Evolutionary conservation across 2,329 filamentous ascomycete genomes (phyloP), one percentile per base, ranked within the genome.

Genomic region (Ilyonectria destructans): DNA sequence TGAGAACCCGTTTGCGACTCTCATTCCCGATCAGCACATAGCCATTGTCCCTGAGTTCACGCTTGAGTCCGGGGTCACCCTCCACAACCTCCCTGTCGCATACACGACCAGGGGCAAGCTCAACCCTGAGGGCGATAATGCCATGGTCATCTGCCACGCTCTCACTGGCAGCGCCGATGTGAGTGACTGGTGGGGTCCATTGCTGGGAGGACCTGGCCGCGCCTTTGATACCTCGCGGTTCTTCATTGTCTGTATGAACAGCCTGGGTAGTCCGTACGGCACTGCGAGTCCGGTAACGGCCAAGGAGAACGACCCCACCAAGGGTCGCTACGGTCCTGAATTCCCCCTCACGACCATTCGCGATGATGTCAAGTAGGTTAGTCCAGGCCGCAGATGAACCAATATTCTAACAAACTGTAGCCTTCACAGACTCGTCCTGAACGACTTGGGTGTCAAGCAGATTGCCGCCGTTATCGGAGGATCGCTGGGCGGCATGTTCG

Each of bases 281-380:
- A 94, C 92, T 65, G 93, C 93, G n/a, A 96, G 93, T 78, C 93
- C 94, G 1, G 93, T 96, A 60, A 99, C 96, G 2, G 91, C 91
- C 74, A 97, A 94, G 80, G 92, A 98, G 77, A 95, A 95, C 15
- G 89, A 97, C 75, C 83, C 88, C 17, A 85, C 85, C 58, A 90
- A 93, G 70, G 95, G 90, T 19, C 89, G 89, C 74, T 99, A 99
- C 78, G 96, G 96, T 0, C 96, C 96, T 1, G 96, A 99, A 78
- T 99, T 99, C 74, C 96, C 96, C 54, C 84, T 99, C 71, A 98
- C 96, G 1, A 98, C 96, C 0, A 94, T 99, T 71, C 88, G 96
- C 72, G 96, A 99, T 79, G 96, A 99, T 83, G 96, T 98, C 60
- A 95, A 93, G 93, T 96, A 83, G 84, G 75, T 12, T n/a, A 15